Base-by-base conservation (phyloP, 108 stramenopile species). In the Cylindrotheca fusiformis region DNA sequence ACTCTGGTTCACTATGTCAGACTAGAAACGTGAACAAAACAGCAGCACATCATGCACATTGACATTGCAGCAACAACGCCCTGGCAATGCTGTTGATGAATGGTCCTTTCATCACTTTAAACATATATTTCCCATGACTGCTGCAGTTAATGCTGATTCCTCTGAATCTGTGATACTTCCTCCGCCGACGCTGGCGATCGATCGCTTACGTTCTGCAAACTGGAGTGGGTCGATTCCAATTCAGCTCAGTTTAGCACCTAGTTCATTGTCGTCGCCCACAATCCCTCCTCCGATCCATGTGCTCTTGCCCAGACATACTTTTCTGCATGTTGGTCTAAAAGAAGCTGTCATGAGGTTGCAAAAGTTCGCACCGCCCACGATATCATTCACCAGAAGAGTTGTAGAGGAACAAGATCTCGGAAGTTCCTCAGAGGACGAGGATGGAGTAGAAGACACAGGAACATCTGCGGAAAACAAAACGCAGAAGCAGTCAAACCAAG, bases 171-270 rank as follows among this genome's bases (percentile, higher is more conserved):
- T n/a, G n/a, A n/a, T n/a, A n/a, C n/a, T n/a, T n/a, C n/a, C n/a
- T n/a, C n/a, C n/a, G 6, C 36, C 36, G 6, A 10, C 36, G 36
- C 28, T 58, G 32, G 26, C 63, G 19, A 21, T 60, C 23, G 56
- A 72, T 33, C 45, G 50, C 21, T 41, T 75, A 21, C 71, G 68
- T 6, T 18, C 48, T 3, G 54, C 61, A 56, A 90, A 90, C 46
- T 88, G 86, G 78, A 47, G 52, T 3, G 91, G 91, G 17, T 61
- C 55, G 25, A 90, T 93, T 22, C 91, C 91, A 17, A 62, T 90
- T 44, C 33, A 75, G 33, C 49, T 93, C 20, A 74, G 73, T 2
- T 48, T 93, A 29, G 85, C 86, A 19, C 77, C 78, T 2, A 72
- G 82, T 3, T 93, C 91, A 3, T 72, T 93, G 2, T 86, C 85